Conservation (phyloP, 306 rosid genomes). For the Cicer yamashitae region DNA sequence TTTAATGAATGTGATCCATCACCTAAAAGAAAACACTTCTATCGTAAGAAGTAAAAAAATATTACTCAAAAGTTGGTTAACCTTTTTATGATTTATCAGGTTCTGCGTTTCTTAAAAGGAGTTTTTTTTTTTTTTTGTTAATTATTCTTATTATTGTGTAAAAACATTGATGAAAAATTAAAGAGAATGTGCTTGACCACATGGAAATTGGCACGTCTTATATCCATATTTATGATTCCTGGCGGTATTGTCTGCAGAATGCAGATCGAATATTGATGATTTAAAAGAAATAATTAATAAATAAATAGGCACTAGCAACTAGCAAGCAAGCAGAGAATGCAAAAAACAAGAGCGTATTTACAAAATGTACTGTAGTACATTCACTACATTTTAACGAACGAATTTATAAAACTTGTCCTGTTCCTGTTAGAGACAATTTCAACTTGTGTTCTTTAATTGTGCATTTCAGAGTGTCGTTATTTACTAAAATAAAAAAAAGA, state of each 20-base stretch:
- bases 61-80: constrained; percentile 6
- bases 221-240: constrained; percentile 19
- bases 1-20: neutral
- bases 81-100: constrained; percentile 30
- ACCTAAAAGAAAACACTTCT: neutral
- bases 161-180: neutral
- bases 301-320: neutral
- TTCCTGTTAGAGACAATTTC: constrained; percentile 1
- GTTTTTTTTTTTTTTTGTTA: too few relatives aligned
- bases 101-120: constrained; percentile 12
- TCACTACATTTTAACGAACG: neutral
- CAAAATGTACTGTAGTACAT: neutral
- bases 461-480: neutral
- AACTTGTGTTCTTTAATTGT: neutral
- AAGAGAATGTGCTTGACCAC: constrained; percentile 36
- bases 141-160: neutral
- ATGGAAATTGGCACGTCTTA: constrained; percentile 18
- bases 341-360: constrained; percentile 8
- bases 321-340: constrained; percentile 28
- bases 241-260: constrained; percentile 17
- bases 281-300: neutral
- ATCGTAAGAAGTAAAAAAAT: neutral
- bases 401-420: constrained; percentile 1
- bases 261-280: constrained; percentile 22
- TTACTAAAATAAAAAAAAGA: neutral